These are phyloP conservation scores for Yueomyces sp. DNA, from an alignment of 805 yeast species.

Conservation along the genomic window DNA sequence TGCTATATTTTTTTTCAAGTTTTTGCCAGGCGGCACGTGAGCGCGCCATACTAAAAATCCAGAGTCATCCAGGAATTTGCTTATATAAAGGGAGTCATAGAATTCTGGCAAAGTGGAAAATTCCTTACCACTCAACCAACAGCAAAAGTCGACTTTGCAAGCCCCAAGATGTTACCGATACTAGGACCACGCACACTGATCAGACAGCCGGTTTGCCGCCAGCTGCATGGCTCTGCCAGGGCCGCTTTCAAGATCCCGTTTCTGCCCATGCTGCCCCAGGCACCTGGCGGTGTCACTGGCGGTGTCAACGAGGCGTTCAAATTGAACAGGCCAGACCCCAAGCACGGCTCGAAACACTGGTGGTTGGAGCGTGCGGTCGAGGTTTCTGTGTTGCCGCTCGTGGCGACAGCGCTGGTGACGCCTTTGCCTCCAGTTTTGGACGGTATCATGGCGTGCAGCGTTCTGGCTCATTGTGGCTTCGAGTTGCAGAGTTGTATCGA, in stretches of 20 bases:
- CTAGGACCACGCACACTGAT: no score
- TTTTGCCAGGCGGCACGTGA: no score
- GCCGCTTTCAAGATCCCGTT: constrained; percentile 24
- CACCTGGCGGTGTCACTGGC: constrained; percentile 86
- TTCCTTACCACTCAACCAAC: no score
- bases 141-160: no score
- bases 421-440: constrained; percentile 58
- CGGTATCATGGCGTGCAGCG: constrained; percentile 48
- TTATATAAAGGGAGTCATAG: no score
- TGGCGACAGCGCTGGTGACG: constrained; percentile 59
- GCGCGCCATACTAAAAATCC: no score
- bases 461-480: constrained; percentile 67
- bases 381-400: constrained; percentile 61
- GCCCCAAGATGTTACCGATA: no score
- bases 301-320: constrained; percentile 80
- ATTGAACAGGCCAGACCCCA: constrained; percentile 46
- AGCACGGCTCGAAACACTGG: constrained; percentile 90
- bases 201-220: neutral
- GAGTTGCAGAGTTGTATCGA: constrained; percentile 87
- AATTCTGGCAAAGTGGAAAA: no score
- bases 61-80: no score
- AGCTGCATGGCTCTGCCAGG: neutral
- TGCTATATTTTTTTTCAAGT: no score
- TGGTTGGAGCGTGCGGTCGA: constrained; percentile 68
- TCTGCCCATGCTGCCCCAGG: constrained; percentile 56